Evolutionary conservation across 129 eudicot species (phyloP).

Genomic region (Smallanthus sonchifolius): DNA sequence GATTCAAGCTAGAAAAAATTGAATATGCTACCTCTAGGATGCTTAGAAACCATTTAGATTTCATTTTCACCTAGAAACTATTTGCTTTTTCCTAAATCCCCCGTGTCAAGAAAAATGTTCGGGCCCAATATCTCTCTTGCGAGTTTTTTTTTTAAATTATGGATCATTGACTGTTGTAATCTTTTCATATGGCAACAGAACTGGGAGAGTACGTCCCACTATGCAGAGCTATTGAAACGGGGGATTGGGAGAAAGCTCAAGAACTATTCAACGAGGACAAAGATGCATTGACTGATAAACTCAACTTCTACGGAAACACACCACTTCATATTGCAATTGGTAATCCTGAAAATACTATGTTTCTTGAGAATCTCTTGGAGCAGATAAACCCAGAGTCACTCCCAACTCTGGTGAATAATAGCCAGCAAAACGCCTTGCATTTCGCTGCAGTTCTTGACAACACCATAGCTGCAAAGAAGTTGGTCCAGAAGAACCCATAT

Average conservation of each 20-base stretch:
- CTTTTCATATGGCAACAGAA: not conserved
- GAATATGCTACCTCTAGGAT: too few relatives aligned
- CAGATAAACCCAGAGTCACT: too few relatives aligned
- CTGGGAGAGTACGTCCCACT: not conserved
- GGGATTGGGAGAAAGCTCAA: conserved; percentile 5
- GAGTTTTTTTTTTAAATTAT: too few relatives aligned
- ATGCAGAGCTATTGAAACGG: not conserved
- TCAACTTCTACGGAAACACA: not conserved
- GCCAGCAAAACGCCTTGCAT: conserved; percentile 1
- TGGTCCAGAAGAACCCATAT: conserved; percentile 25
- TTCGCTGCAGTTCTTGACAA: conserved; percentile 22
- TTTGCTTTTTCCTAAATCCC: too few relatives aligned
- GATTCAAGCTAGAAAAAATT: too few relatives aligned
- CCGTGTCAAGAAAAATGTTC: too few relatives aligned
- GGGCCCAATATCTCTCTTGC: too few relatives aligned
- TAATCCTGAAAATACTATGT: not conserved
- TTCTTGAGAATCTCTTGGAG: not conserved
- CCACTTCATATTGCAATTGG: not conserved
- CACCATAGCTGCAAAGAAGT: conserved; percentile 21
- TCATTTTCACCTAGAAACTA: too few relatives aligned
- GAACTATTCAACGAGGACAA: not conserved
- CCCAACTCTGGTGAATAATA: too few relatives aligned
- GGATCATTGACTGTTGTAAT: not conserved
- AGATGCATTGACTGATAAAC: not conserved
- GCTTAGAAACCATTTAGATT: too few relatives aligned